Conservation (phyloP, 2,329 filamentous ascomycete species). For the Alternaria consortialis region DNA sequence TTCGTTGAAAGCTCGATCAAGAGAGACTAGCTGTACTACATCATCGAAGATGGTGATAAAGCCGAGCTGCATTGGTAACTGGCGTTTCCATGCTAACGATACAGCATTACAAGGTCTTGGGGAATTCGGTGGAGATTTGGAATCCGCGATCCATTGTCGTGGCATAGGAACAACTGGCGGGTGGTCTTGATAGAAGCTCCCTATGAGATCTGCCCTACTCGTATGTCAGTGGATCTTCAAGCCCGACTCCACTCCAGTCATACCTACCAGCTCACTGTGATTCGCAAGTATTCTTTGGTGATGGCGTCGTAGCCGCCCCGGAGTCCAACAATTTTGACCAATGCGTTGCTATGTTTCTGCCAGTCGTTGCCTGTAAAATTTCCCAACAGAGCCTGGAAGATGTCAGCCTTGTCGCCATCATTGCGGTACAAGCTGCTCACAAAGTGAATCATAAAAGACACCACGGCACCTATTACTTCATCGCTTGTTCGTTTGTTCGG, state of each 20-base stretch:
- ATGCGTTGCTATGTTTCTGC: constrained; percentile 35
- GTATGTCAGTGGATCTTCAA: constrained; percentile 5
- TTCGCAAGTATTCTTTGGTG: constrained; percentile 33
- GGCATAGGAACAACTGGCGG: constrained; percentile 37
- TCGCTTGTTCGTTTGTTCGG: constrained; percentile 32
- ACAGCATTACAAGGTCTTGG: constrained; percentile 63
- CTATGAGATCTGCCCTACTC: constrained; percentile 38
- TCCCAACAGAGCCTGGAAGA: constrained; percentile 25
- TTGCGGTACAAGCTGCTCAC: constrained; percentile 17
- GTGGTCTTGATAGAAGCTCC: constrained; percentile 43
- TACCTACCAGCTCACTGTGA: constrained; percentile 42
- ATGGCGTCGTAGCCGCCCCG: constrained; percentile 37
- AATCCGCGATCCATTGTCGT: constrained; percentile 29
- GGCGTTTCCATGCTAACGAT: constrained; percentile 67
- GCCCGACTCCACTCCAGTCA: background rate
- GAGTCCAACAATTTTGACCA: constrained; percentile 33
- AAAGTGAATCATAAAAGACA: constrained; percentile 41
- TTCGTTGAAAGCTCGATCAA: constrained; percentile 36
- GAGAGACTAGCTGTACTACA: constrained; percentile 34
- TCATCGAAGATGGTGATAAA: constrained; percentile 45
- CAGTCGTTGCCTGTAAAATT: constrained; percentile 32
- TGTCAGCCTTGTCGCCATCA: constrained; percentile 7
- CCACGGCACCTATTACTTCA: constrained; percentile 29
- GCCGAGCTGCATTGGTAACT: constrained; percentile 33
- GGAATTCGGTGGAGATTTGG: constrained; percentile 66